Evolutionary conservation across 495 filamentous ascomycete genomes (phyloP), one percentile per base, ranked within the genome.

Genomic region (Neurospora discreta): DNA sequence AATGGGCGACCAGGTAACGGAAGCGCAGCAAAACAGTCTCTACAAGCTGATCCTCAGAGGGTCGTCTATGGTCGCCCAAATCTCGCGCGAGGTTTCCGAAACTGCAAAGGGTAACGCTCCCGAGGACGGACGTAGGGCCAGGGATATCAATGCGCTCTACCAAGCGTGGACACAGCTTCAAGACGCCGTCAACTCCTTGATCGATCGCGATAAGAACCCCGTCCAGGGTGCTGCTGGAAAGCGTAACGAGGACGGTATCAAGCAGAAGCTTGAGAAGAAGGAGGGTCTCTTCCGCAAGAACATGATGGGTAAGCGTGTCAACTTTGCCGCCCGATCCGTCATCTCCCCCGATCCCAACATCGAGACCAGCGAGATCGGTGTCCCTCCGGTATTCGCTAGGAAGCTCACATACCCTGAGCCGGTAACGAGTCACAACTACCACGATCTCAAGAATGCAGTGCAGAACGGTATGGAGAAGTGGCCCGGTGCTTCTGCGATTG

Each of bases 301-400:
- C 83, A 98, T 99, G 95, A 99, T 99, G 96, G 96, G 96, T 68
- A 99, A 99, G 84, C 92, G 96, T 83, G 96, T 99, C 80, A 98
- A 99, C 81, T 98, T 94, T 79, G 96, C 96, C 71, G 96, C 96
- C 69, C 91, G 96, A 79, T 95, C 91, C 85, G 96, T 99, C 75
- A 99, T 99, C 74, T 98, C 95, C 39, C 95, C 96, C 3, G 96
- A 99, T 80, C 96, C 96, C 5, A 98, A 97, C 77, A 95, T 99
- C 77, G 96, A 99, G 81, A 98, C 95, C 20, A 97, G 95, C 76
- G 96, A 99, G 81, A 98, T 99, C 71, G 96, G 96, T 80, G 95
- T 99, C 5, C 96, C 96, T 23, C 91, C 94, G 26, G 95, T 98
- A 13, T 99, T 99, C 80, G 96, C 96, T 3, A 92, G 88, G 78